Conservation (phyloP, 371 early-diverging fungal species). For the Fennellomyces sp. region DNA sequence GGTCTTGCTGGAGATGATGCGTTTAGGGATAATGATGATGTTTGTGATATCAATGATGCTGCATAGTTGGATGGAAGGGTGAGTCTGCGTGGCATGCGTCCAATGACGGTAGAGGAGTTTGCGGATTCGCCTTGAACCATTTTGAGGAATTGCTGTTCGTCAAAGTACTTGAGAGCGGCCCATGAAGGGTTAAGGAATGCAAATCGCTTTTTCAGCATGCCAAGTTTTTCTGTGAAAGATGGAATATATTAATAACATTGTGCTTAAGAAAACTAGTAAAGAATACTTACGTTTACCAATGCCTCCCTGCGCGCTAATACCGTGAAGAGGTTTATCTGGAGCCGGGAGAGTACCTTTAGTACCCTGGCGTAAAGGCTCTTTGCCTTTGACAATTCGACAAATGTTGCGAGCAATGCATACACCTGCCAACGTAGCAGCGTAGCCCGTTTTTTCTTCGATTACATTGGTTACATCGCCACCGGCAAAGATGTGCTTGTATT, state of each 20-base stretch:
- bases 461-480: constrained; percentile 71
- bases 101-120: constrained; percentile 15
- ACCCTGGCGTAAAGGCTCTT: constrained; percentile 42
- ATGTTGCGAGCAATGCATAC: constrained; percentile 55
- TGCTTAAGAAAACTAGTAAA: not conserved
- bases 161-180: constrained; percentile 38
- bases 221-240: constrained; percentile 21
- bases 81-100: constrained; percentile 22
- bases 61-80: constrained; percentile 11
- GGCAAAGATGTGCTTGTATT: constrained; percentile 65
- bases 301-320: constrained; percentile 44
- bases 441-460: constrained; percentile 64
- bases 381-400: constrained; percentile 49
- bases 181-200: constrained; percentile 31
- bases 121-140: constrained; percentile 29
- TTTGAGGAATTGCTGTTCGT: constrained; percentile 28
- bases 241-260: not conserved
- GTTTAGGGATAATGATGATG: not conserved
- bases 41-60: not conserved
- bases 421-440: constrained; percentile 59
- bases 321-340: constrained; percentile 39
- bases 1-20: not conserved
- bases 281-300: constrained; percentile 44
- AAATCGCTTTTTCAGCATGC: constrained; percentile 21
- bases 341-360: constrained; percentile 40